Evolutionary conservation across 225 moss, liverwort and hornwort species (phyloP).

Genomic region (Ulota crispa): DNA sequence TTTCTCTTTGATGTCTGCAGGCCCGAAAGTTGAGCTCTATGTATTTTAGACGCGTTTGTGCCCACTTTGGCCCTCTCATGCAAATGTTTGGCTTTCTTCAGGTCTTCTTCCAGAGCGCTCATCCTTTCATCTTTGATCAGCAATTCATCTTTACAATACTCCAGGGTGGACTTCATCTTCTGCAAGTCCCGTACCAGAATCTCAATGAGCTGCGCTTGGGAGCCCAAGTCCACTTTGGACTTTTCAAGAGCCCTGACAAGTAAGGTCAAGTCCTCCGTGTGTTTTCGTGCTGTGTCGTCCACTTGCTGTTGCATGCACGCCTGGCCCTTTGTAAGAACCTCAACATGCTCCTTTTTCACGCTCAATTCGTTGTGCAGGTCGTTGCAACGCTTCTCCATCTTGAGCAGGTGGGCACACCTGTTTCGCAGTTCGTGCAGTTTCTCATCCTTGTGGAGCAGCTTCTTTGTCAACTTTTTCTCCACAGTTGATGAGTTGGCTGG

Average conservation of each 20-base stretch:
- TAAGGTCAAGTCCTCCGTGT: conserved; percentile 41
- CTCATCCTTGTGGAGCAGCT: conserved; percentile 31
- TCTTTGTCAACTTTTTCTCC: conserved; percentile 29
- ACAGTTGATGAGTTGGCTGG: not conserved
- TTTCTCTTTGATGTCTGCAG: conserved; percentile 19
- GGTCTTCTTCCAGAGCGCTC: conserved; percentile 37
- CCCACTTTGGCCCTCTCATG: conserved; percentile 21
- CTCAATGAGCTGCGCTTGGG: conserved; percentile 32
- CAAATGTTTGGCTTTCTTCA: conserved; percentile 18
- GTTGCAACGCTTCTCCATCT: conserved; percentile 39
- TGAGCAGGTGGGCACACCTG: conserved; percentile 27
- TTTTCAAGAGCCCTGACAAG: conserved; percentile 40
- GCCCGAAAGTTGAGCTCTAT: conserved; percentile 17
- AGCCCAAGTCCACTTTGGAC: conserved; percentile 37
- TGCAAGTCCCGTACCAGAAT: conserved; percentile 46
- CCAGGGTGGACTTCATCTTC: conserved; percentile 45
- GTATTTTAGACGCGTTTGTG: conserved; percentile 13
- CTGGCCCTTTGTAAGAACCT: conserved; percentile 34
- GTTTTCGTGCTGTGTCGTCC: conserved; percentile 36
- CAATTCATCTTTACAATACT: conserved; percentile 45
- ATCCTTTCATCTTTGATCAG: conserved; percentile 37
- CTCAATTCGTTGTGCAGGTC: conserved; percentile 37
- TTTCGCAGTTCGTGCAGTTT: conserved; percentile 29
- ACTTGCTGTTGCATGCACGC: conserved; percentile 50
- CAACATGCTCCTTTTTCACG: conserved; percentile 34